Evolutionary conservation across 352 stramenopile genomes (phyloP), one percentile per base, ranked within the genome.

Genomic region (Globisporangium cederbergense): DNA sequence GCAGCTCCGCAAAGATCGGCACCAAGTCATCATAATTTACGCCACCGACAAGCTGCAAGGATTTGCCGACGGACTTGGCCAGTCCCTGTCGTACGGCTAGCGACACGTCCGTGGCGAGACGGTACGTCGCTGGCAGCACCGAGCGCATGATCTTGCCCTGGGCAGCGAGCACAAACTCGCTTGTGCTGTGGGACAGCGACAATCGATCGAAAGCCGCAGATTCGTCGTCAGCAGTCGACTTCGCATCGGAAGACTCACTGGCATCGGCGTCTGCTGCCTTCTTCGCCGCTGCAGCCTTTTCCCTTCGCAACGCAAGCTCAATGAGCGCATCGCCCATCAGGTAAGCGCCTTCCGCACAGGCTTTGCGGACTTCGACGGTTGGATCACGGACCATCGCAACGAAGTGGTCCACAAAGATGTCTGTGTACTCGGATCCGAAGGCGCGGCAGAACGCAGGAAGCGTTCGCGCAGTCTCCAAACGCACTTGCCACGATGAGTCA

Each of bases 331-430:
- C 76, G 11, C 82, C 82, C 38, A 96, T 70, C 43, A 84, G 56
- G 60, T 87, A 94, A 16, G 79, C 72, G 16, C 71, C 72, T 60
- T 93, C 85, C 11, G 83, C 85, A 62, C 83, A 93, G 0, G 83
- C 86, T 43, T 77, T 79, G 40, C 87, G 82, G 60, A 96, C 88
- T 72, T 96, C 87, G 9, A 96, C 86, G n/a, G 86, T 96, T 32
- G 80, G 80, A 65, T 96, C 87, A 25, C 81, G 72, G 38, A 89
- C 75, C 73, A 96, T 91, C 10, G 72, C 88, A 18, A 96, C 81
- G 64, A 94, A 96, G 73, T 96, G 86, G 60, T 96, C 86, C 38
- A 96, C 84, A 62, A 96, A 86, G 16, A 96, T 75, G 51, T 96
- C 86, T 20, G 77, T 83, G 69, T 95, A 95, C 47, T 95, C 86